Base-by-base conservation (phyloP, 352 stramenopile genomes). In the Pseudoperonospora humuli region DNA sequence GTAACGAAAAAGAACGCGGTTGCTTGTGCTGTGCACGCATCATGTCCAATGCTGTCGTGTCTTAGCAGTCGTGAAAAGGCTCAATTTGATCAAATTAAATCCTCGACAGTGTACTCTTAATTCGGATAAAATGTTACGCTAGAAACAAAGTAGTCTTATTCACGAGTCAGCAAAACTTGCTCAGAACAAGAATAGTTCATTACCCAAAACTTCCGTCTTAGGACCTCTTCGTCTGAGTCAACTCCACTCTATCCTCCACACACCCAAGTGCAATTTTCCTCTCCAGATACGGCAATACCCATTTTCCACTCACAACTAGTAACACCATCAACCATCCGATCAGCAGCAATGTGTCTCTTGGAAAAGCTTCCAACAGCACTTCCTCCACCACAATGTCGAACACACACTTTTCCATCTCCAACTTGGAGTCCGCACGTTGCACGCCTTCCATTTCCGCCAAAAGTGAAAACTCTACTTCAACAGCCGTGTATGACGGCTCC, bases 311-410 rank as follows among this genome's bases (percentile, higher is more conserved):
- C 11, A 66, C 23, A 33, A 44, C 20, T 3, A 86, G 37, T 20
- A 82, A 33, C 4, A 80, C 3, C 9, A 78, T 6, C 5, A 86
- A 38, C 73, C 76, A 86, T 25, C 36, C 67, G 9, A 84, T 66
- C 2, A 88, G 54, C 26, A 70, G 47, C 7, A 88, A 39, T 19
- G 76, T 80, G 24, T 73, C 36, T 40, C 45, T 62, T 2, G 76
- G 76, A 21, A 84, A 77, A 19, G 62, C 67, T 8, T 56, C 51
- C 9, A 84, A 28, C 19, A 86, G 51, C 46, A 88, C 60, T 43
- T 88, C 67, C 35, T 88, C 76, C 14, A 88, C 71, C 9, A 84
- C 64, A 46, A 88, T 80, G 47, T 86, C 74, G 36, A 84, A 86
- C 20, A 79, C 64, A 45, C 73, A 88, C 35, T 70, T 49, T 9